phyloP scores from a whole-genome alignment of 1,284 basidiomycete species.

The Lentinula novae-zelandiae region DNA sequence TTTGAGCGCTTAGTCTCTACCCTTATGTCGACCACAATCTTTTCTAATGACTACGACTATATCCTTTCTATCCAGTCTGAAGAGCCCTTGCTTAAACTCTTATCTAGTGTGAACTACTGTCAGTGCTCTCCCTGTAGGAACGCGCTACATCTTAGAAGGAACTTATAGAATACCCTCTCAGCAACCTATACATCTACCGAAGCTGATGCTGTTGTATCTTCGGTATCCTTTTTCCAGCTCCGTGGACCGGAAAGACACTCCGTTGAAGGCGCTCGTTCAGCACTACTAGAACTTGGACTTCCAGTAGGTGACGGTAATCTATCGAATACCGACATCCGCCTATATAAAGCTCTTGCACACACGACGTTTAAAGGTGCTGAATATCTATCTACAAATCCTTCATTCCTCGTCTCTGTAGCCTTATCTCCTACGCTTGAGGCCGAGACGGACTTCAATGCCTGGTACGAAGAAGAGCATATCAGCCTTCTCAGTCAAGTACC shows the following conservation, averaged over 20 bases:
- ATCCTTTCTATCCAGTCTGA: not conserved
- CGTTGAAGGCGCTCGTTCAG: not conserved
- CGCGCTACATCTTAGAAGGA: slow-evolving; percentile 16
- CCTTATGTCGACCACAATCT: not conserved
- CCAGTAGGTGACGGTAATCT: not conserved
- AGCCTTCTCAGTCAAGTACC: slow-evolving; percentile 25
- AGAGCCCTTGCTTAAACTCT: not conserved
- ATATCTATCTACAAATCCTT: not conserved
- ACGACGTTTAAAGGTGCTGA: not conserved
- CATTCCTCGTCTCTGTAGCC: not conserved
- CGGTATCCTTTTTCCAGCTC: not conserved
- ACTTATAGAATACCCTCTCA: slow-evolving; percentile 15
- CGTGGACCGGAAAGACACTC: not conserved
- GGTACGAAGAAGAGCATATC: slow-evolving; percentile 30
- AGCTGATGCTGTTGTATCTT: not conserved
- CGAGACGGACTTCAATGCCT: slow-evolving; percentile 22
- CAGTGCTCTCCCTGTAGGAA: not conserved
- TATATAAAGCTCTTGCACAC: not conserved
- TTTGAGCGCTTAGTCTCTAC: not conserved
- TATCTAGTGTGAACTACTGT: not conserved
- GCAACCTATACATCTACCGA: not conserved
- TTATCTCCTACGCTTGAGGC: not conserved
- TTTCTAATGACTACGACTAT: not conserved
- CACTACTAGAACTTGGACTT: not conserved
- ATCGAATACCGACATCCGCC: not conserved